Evolutionary conservation across 768 basidiomycete genomes (phyloP).

Genomic region (Kwoniella sp.): DNA sequence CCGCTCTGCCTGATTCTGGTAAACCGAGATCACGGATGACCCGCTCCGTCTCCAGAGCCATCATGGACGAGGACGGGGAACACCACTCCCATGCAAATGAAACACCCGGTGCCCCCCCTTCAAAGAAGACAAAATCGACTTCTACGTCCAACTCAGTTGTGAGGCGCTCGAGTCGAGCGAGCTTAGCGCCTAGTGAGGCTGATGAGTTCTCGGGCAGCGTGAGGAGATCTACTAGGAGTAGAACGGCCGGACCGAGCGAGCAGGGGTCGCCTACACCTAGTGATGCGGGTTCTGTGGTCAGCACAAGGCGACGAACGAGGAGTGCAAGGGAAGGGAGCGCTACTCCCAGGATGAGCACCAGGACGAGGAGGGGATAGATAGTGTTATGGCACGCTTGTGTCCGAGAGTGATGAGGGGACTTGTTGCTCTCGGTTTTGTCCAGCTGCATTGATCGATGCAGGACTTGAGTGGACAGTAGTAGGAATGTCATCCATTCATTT

Average conservation of each 20-base stretch:
- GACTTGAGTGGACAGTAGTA: too few species aligned
- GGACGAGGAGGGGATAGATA: conserved; percentile 20
- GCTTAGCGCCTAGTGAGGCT: conserved; percentile 22
- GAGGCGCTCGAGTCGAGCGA: conserved; percentile 13
- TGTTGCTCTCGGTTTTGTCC: too few species aligned
- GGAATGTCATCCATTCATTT: too few species aligned
- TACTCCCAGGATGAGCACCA: conserved; percentile 31
- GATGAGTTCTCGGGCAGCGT: conserved; percentile 10
- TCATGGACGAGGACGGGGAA: conserved; percentile 33
- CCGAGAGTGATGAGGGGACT: too few species aligned
- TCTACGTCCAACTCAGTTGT: neutral
- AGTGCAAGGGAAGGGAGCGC: conserved; percentile 22
- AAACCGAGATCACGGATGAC: conserved; percentile 30
- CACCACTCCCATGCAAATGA: conserved; percentile 6
- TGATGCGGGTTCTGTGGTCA: neutral
- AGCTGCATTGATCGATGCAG: too few species aligned
- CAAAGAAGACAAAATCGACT: conserved; percentile 12
- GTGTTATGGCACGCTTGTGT: too few species aligned
- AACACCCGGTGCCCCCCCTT: conserved; percentile 7
- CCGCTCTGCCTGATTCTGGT: neutral
- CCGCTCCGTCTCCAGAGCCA: conserved; percentile 34
- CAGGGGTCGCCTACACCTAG: conserved; percentile 40
- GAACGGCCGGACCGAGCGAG: conserved; percentile 19
- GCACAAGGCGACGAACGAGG: neutral
- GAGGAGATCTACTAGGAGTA: conserved; percentile 23